Evolutionary conservation across 176 grass and related monocot genomes (phyloP).

Genomic region (Eragrostis nindensis): DNA sequence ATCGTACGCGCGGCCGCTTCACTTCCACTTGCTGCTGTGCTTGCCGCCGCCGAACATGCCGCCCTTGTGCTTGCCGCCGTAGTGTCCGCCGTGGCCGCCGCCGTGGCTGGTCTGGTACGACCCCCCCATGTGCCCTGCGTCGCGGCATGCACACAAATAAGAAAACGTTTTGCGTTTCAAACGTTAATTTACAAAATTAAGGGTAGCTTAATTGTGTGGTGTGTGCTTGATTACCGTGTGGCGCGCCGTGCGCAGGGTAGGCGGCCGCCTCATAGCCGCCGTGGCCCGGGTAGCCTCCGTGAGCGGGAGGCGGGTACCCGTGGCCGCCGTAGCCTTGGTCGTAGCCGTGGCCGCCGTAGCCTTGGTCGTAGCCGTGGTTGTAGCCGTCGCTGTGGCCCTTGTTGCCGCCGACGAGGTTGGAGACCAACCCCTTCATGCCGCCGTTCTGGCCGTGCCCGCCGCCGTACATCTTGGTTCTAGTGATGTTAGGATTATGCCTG

Average conservation of each 20-base stretch:
- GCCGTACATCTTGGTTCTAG: constrained; percentile 10
- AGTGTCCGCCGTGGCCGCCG: constrained; percentile 28
- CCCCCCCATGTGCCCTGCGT: constrained; percentile 45
- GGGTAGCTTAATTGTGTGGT: not conserved
- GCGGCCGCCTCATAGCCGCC: constrained; percentile 39
- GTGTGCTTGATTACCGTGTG: constrained; percentile 9
- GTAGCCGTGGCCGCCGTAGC: not conserved
- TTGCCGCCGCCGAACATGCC: constrained; percentile 53
- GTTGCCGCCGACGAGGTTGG: constrained; percentile 38
- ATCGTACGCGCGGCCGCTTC: not conserved
- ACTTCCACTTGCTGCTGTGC: constrained; percentile 54
- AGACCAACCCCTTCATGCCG: constrained; percentile 49
- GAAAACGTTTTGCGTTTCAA: too few species aligned
- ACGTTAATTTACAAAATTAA: too few species aligned
- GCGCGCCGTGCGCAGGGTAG: constrained; percentile 31
- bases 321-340: constrained; percentile 28
- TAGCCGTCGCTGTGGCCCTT: not conserved
- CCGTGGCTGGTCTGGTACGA: constrained; percentile 43
- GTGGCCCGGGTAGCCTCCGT: constrained; percentile 48
- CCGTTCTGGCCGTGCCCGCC: constrained; percentile 10
- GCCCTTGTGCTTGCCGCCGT: constrained; percentile 56
- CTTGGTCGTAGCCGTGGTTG: constrained; percentile 12
- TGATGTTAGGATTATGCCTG: not conserved
- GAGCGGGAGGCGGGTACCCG: constrained; percentile 36
- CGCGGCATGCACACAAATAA: too few species aligned